Evolutionary conservation across 2,329 filamentous ascomycete genomes (phyloP), one percentile per base, ranked within the genome.

Genomic region (Neurospora crassa): DNA sequence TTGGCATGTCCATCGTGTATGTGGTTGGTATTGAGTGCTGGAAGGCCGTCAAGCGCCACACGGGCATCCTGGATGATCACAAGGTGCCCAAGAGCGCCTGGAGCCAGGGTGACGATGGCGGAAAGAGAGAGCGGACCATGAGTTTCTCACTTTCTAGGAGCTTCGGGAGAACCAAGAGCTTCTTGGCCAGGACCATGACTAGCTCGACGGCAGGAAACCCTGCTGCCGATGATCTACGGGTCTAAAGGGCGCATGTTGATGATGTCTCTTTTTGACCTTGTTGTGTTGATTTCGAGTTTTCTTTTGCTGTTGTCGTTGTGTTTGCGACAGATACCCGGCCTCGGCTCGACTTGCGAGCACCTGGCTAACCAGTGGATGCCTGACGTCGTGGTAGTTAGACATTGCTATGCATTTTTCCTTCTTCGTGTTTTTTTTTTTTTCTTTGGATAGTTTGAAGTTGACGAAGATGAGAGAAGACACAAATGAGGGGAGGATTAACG

Each of bases 21-120:
- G 85, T 94, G 67, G 79, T 84, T 0, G 89, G 90, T 37, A 85
- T 93, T 53, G 92, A 94, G 82, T 79, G 82, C 11, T 94, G 91
- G 91, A 93, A 94, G 82, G 85, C 85, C 76, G 79, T 81, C 73
- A 94, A 94, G 87, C 84, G 91, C 68, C 76, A 78, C 67, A 84
- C 84, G 75, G 79, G 81, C 70, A 81, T 87, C 37, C 82, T 89
- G 70, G 83, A 88, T 75, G 86, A 87, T 71, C 80, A 81, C 29
- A 81, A 84, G 67, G 84, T 87, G 40, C 81, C 84, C 69, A 80
- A 82, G 45, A 86, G 85, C 43, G 76, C 80, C 24, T 88, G 87
- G 82, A 82, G 82, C 53, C 87, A 88, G 78, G 86, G 86, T 18
- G 82, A 83, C 59, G 81, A 84, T 41, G 83, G 85, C 20, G 74